Base-by-base conservation (phyloP, 371 early-diverging fungal genomes). In the Circinella minor region DNA sequence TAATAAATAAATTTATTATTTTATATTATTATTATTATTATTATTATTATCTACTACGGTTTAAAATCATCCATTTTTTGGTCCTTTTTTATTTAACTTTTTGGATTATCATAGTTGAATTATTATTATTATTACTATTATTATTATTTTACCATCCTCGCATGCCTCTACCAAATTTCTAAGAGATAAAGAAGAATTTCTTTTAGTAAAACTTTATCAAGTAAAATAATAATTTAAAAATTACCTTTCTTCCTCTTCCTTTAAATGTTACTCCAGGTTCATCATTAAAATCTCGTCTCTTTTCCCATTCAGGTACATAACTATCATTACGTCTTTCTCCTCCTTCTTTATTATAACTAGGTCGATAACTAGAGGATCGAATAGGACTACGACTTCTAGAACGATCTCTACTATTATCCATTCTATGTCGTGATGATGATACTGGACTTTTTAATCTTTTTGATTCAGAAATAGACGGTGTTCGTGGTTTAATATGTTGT, bases 201-300 rank as follows among this genome's bases (percentile, higher is more conserved):
- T 1, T 9, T 43, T 43, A 43, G 43, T 43, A 43, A 43, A 43
- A 39, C 9, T 1, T 1, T 9, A 43, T 9, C 43, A 43, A 43
- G 11, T 43, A 43, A 43, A 43, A 43, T 43, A 43, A 43, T 9
- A 9, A 43, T 9, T 9, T 43, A 9, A 43, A 3, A 11, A 6
- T 76, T 77, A 85, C 85, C 75, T 73, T 74, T 55, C 70, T 67
- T 3, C 85, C 85, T 68, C 85, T 68, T 37, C 85, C 85, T 68
- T 85, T 85, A 55, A 79, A 82, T 10, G 70, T 67, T 7, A 85
- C 81, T 34, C 66, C 68, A 1, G 85, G 81, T 57, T 75, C 71
- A 27, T 27, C 27, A 65, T 75, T 74, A 60, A 78, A 76, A 0
- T 71, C 59, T 62, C 80, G 73, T 67, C 67, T 68, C 54, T 67